Conservation (phyloP, 1,284 basidiomycete species). For the Grifola frondosa region DNA sequence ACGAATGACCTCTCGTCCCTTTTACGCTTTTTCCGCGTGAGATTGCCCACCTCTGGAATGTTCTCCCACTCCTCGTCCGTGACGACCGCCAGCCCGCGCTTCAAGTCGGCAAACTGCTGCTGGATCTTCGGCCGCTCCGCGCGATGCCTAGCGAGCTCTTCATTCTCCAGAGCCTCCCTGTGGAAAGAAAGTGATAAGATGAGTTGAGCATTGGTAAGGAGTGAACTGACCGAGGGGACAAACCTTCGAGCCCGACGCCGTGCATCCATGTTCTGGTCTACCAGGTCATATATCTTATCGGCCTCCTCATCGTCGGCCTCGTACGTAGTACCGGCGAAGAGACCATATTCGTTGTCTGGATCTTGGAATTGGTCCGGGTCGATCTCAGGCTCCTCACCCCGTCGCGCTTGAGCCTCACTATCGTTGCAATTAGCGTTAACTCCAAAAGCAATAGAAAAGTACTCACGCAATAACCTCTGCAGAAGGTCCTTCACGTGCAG, state of each 20-base stretch:
- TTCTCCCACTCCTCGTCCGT: conserved; percentile 93
- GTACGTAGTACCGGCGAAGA: conserved; percentile 95
- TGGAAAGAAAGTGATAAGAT: neutral
- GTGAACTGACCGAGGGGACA: conserved; percentile 46
- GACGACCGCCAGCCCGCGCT: conserved; percentile 83
- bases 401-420: conserved; percentile 78
- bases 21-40: conserved; percentile 90
- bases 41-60: conserved; percentile 94
- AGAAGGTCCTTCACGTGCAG: conserved; percentile 90
- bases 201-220: conserved; percentile 22
- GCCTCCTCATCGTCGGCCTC: conserved; percentile 98
- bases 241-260: conserved; percentile 79
- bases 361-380: conserved; percentile 93
- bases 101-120: conserved; percentile 93
- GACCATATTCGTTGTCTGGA: conserved; percentile 94
- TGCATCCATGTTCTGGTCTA: conserved; percentile 90
- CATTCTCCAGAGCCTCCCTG: conserved; percentile 76
- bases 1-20: conserved; percentile 84
- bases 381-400: conserved; percentile 84
- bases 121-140: conserved; percentile 87
- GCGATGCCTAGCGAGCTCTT: conserved; percentile 70
- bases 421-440: conserved; percentile 8
- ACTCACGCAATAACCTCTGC: conserved; percentile 84
- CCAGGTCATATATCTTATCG: conserved; percentile 89
- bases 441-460: neutral